phyloP scores from a whole-genome alignment of 164 flowering plant genomes.

The Dillenia suffruticosa region DNA sequence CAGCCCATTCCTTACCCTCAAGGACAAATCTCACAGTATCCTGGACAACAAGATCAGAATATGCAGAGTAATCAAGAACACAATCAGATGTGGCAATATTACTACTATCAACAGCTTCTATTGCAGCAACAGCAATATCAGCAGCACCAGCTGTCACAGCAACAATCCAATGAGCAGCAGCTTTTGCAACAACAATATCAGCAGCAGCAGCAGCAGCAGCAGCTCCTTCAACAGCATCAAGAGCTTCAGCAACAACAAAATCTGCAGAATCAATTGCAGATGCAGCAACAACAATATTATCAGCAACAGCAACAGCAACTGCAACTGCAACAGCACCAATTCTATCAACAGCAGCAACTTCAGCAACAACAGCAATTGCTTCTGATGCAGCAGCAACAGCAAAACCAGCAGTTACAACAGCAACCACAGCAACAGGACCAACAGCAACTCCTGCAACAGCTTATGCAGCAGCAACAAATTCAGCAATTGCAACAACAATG shows the following conservation, averaged over 20 bases:
- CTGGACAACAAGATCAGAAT: constrained; percentile 33
- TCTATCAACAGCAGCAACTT: constrained; percentile 19
- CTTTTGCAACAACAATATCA: constrained; percentile 27
- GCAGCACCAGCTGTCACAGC: constrained; percentile 21
- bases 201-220: constrained; percentile 14
- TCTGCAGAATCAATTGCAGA: constrained; percentile 15
- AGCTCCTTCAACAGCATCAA: constrained; percentile 16
- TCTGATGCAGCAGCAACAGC: constrained; percentile 20
- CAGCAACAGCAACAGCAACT: constrained; percentile 12
- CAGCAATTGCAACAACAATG: constrained; percentile 13
- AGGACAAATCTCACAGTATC: constrained; percentile 27
- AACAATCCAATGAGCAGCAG: constrained; percentile 11
- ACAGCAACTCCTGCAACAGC: constrained; percentile 15
- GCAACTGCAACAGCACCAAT: constrained; percentile 6
- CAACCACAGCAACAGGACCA: constrained; percentile 11
- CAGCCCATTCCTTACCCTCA: constrained; percentile 33
- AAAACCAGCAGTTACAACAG: constrained; percentile 21
- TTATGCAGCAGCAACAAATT: constrained; percentile 5
- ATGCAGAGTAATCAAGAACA: constrained; percentile 39
- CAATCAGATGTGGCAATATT: constrained; percentile 67
- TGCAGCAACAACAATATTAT: constrained; percentile 8
- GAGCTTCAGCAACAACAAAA: constrained; percentile 20
- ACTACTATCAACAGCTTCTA: constrained; percentile 56
- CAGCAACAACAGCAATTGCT: constrained; percentile 22
- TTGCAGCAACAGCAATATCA: constrained; percentile 17